Conservation (phyloP, 2,329 filamentous ascomycete species). For the Didymella sp. region DNA sequence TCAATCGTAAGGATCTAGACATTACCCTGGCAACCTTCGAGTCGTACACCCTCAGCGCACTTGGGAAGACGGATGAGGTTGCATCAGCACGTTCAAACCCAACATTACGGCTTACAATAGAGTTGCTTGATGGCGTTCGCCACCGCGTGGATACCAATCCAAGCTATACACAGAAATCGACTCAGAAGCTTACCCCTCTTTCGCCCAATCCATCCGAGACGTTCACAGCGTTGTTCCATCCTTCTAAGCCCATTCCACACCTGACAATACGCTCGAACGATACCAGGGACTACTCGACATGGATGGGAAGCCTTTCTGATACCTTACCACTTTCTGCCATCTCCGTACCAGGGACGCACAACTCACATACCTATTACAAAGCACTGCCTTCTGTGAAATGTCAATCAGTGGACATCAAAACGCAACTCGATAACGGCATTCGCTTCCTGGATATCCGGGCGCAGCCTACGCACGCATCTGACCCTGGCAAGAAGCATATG, state of each 20-base stretch:
- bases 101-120: constrained; percentile 78
- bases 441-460: constrained; percentile 94
- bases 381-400: constrained; percentile 93
- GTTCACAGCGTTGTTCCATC: constrained; percentile 55
- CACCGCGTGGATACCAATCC: constrained; percentile 72
- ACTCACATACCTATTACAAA: constrained; percentile 83
- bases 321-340: constrained; percentile 77
- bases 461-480: constrained; percentile 65
- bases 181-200: constrained; percentile 50
- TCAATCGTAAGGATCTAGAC: constrained; percentile 67
- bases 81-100: constrained; percentile 48
- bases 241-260: constrained; percentile 52
- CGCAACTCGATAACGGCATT: constrained; percentile 87
- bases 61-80: constrained; percentile 40
- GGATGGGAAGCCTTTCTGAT: constrained; percentile 82
- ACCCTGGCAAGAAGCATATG: constrained; percentile 69
- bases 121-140: constrained; percentile 63
- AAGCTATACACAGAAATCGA: constrained; percentile 60
- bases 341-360: constrained; percentile 94
- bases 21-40: constrained; percentile 73
- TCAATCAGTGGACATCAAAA: constrained; percentile 77
- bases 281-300: constrained; percentile 67
- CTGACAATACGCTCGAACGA: constrained; percentile 40
- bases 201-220: constrained; percentile 49
- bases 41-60: constrained; percentile 66